Evolutionary conservation across 768 basidiomycete species (phyloP), one percentile per base, ranked within the genome.

Genomic region (Mycena epipterygia): DNA sequence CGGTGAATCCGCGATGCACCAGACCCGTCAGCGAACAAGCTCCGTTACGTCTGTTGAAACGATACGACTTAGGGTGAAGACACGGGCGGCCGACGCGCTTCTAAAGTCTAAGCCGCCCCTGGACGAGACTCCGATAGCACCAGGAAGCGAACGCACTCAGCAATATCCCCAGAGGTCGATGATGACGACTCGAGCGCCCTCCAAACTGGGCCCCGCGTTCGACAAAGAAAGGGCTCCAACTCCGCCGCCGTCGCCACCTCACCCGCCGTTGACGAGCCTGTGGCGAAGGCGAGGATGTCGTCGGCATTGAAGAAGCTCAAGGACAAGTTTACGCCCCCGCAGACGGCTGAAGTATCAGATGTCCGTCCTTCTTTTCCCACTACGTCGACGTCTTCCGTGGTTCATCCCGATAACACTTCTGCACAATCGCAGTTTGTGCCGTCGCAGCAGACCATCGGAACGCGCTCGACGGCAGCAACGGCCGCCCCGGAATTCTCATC

Each of bases 21-120:
- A 37, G 41, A 37, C 64, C n/a, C 71, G 71, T 29, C 61, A 70
- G 60, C 53, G 72, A 61, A 73, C 67, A 48, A 63, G 64, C 60
- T 71, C 70, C 25, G 52, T 67, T 58, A 70, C 64, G 49, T 73
- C 72, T 29, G 49, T 69, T 44, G 68, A 73, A 67, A 73, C 72
- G 60, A 70, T 73, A 42, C 72, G 72, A 55, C 53, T 52, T 41
- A 55, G 25, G 25, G 62, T 52, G 48, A 55, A 33, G 37, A 5
- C 63, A 19, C 59, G 33, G 42, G 58, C 44, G 55, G 64, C 72
- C 32, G 53, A 65, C 29, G 62, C 33, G 41, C 53, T 69, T 67
- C 64, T 62, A 63, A 73, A 69, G 68, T 68, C 68, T 49, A 56
- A 46, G 41, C 60, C 30, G 33, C 59, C 64, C 41, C 59, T 69